phyloP scores from a whole-genome alignment of 345 rosid genomes.

The Physaria fendleri region DNA sequence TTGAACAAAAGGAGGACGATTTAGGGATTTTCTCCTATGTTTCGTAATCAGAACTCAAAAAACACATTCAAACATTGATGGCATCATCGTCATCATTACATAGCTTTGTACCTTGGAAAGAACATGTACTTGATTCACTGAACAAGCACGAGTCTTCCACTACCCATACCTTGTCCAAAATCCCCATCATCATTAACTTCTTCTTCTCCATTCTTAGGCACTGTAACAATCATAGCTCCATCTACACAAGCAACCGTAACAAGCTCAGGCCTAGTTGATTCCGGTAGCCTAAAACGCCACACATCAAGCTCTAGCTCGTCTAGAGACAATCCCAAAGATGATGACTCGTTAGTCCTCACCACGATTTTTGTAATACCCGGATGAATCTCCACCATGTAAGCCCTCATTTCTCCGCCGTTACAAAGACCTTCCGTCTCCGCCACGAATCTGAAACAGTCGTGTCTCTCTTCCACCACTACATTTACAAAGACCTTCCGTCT shows the following conservation, averaged over 20 bases:
- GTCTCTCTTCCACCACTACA: conserved; percentile 65
- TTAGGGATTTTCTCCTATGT: neutral
- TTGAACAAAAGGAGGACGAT: conserved; percentile 2
- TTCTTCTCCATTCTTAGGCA: conserved; percentile 57
- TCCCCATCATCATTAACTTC: conserved; percentile 37
- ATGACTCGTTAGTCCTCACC: conserved; percentile 55
- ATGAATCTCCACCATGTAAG: conserved; percentile 72
- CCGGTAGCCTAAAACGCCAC: conserved; percentile 92
- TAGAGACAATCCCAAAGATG: conserved; percentile 51
- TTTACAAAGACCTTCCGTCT: conserved; percentile 50
- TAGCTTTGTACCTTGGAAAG: neutral
- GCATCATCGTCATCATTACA: conserved; percentile 26
- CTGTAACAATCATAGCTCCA: conserved; percentile 82
- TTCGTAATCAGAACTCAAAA: neutral
- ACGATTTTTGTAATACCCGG: conserved; percentile 91
- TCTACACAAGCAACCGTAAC: conserved; percentile 66
- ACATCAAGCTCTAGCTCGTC: conserved; percentile 80
- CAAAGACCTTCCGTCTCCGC: conserved; percentile 58
- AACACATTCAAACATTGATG: conserved; percentile 18
- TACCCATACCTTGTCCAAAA: conserved; percentile 72
- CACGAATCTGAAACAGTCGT: conserved; percentile 76
- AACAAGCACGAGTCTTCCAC: conserved; percentile 83
- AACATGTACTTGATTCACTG: conserved; percentile 32
- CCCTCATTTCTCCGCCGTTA: conserved; percentile 53
- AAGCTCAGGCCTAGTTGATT: conserved; percentile 83